phyloP scores from a whole-genome alignment of 768 basidiomycete species.

The Suillus bovinus region DNA sequence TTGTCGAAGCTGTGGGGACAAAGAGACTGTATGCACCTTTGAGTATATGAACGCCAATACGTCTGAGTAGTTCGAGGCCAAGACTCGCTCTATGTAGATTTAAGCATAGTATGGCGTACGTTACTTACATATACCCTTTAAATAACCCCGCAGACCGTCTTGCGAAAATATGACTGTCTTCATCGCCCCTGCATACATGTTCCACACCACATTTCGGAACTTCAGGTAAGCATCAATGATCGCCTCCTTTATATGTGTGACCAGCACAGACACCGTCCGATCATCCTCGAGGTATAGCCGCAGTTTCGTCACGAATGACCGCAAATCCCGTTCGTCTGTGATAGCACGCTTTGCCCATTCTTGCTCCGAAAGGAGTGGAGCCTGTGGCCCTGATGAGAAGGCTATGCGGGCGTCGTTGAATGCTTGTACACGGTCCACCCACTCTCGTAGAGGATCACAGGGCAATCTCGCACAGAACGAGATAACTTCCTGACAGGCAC shows the following conservation, averaged over 20 bases:
- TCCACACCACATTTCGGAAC: conserved; percentile 66
- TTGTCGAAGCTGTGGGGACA: not conserved
- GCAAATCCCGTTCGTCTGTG: conserved; percentile 55
- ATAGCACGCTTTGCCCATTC: conserved; percentile 52
- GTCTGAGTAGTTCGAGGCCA: not conserved
- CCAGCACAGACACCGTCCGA: conserved; percentile 73
- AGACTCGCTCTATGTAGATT: not conserved
- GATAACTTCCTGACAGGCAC: conserved; percentile 85
- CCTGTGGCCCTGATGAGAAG: conserved; percentile 11
- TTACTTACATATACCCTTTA: conserved; percentile 38
- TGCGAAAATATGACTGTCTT: conserved; percentile 35
- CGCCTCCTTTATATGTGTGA: conserved; percentile 74
- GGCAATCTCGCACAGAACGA: conserved; percentile 55
- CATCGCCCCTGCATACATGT: conserved; percentile 42
- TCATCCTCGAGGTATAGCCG: conserved; percentile 80
- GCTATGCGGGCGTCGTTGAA: conserved; percentile 29
- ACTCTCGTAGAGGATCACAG: conserved; percentile 59
- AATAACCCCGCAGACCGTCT: conserved; percentile 39
- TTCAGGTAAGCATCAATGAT: conserved; percentile 73
- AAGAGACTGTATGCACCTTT: not conserved
- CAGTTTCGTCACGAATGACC: conserved; percentile 56
- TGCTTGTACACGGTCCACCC: conserved; percentile 54
- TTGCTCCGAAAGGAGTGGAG: conserved; percentile 37
- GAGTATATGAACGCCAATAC: not conserved
- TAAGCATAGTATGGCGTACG: conserved; percentile 2